Conservation (phyloP, 2,329 filamentous ascomycete species). For the Microcyclosporella mali region DNA sequence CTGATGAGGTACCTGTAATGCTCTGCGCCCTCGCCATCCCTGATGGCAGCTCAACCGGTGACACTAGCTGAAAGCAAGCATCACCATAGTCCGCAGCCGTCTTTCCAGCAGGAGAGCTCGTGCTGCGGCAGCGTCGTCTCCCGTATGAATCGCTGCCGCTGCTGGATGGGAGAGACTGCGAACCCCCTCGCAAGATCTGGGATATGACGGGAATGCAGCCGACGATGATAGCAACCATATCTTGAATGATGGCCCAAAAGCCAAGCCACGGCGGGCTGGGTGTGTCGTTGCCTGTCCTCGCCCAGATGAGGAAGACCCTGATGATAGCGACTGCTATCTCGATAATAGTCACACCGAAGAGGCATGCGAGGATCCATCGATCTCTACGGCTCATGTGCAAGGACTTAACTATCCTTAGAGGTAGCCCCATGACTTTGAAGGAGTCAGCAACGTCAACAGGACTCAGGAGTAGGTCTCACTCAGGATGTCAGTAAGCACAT, state of each 20-base stretch:
- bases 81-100: no score
- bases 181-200: slow-evolving; percentile 6
- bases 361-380: slow-evolving; percentile 5
- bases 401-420: slow-evolving; percentile 5
- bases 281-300: slow-evolving; percentile 6
- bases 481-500: slow-evolving; percentile 7
- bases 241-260: slow-evolving; percentile 10
- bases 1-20: no score
- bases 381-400: slow-evolving; percentile 6
- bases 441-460: not conserved
- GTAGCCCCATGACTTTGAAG: slow-evolving; percentile 8
- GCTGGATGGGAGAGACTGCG: not conserved
- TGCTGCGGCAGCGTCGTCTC: not conserved
- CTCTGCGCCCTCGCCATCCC: no score
- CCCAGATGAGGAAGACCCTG: slow-evolving; percentile 9
- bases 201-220: slow-evolving; percentile 11
- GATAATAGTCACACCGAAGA: slow-evolving; percentile 7
- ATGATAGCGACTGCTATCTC: slow-evolving; percentile 6
- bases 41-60: no score
- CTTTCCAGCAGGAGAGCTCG: no score
- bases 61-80: no score
- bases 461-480: not conserved
- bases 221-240: slow-evolving; percentile 10
- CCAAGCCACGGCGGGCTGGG: slow-evolving; percentile 10
- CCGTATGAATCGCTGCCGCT: not conserved